A percentile compares a stretch with the other conserved stretches of the same genome.
Conservation (phyloP, 495 filamentous ascomycete species). For the Penicillium steckii region DNA sequence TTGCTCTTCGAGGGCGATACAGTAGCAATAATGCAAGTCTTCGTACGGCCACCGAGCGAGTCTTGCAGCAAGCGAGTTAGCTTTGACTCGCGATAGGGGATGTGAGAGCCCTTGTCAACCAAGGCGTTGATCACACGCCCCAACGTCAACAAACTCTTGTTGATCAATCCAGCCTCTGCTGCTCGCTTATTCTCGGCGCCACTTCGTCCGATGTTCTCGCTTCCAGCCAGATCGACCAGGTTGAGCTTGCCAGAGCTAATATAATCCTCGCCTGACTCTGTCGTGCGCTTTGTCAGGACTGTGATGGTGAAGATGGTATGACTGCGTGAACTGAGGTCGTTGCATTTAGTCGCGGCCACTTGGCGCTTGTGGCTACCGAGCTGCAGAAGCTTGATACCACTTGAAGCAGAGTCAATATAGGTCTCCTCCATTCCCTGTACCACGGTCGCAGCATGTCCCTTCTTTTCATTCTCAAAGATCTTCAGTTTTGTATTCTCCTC, state of each 20-base stretch:
- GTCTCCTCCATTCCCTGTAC: slow-evolving; percentile 98
- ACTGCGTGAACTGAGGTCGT: slow-evolving; percentile 92
- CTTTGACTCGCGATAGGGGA: slow-evolving; percentile 96
- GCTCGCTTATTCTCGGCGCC: slow-evolving; percentile 98
- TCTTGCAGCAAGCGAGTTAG: slow-evolving; percentile 93
- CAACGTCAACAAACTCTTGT: slow-evolving; percentile 93
- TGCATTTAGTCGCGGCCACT: slow-evolving; percentile 97
- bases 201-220: slow-evolving; percentile 94
- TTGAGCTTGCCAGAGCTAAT: slow-evolving; percentile 94
- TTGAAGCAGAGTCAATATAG: slow-evolving; percentile 78
- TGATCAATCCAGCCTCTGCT: slow-evolving; percentile 92
- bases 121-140: slow-evolving; percentile 97
- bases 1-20: slow-evolving; percentile 93
- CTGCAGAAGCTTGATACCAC: slow-evolving; percentile 86
- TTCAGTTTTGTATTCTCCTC: slow-evolving; percentile 87
- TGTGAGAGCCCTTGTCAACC: slow-evolving; percentile 86
- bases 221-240: slow-evolving; percentile 92
- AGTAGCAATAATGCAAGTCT: slow-evolving; percentile 98
- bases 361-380: slow-evolving; percentile 89
- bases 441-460: slow-evolving; percentile 72
- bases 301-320: slow-evolving; percentile 97
- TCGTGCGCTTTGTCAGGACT: slow-evolving; percentile 75
- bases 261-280: slow-evolving; percentile 84
- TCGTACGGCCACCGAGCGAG: slow-evolving; percentile 90
- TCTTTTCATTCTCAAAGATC: slow-evolving; percentile 90